A percentile compares a stretch with the other conserved stretches of the same genome.
Evolutionary conservation across 2,329 filamentous ascomycete species (phyloP).

Genomic region (Sarocladium kiliense): DNA sequence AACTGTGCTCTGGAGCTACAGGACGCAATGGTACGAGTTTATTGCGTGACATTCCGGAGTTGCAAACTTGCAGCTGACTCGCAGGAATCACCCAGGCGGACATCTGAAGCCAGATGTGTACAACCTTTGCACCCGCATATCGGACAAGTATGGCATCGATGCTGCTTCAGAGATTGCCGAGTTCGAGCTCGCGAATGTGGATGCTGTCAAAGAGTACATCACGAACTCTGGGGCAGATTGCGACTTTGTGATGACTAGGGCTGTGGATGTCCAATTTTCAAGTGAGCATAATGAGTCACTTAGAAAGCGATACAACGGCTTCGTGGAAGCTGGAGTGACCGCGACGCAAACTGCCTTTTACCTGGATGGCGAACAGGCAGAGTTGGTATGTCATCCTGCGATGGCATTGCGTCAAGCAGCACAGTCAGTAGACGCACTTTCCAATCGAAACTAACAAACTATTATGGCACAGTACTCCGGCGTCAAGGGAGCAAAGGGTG

Average conservation of each 20-base stretch:
- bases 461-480: no score
- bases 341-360: no score
- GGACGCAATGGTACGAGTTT: slow-evolving; percentile 21
- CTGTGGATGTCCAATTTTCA: slow-evolving; percentile 28
- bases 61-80: no score
- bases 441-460: no score
- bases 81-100: slow-evolving; percentile 9
- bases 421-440: no score
- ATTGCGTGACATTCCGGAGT: no score
- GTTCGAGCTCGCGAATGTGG: slow-evolving; percentile 15
- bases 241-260: slow-evolving; percentile 34
- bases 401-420: no score
- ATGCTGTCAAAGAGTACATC: slow-evolving; percentile 8
- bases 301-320: not conserved
- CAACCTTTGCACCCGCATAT: slow-evolving; percentile 9
- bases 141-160: slow-evolving; percentile 13
- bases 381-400: no score
- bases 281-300: slow-evolving; percentile 12
- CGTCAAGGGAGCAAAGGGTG: slow-evolving; percentile 26
- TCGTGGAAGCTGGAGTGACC: not conserved
- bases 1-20: slow-evolving; percentile 25
- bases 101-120: slow-evolving; percentile 14
- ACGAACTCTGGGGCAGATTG: slow-evolving; percentile 25
- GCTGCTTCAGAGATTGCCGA: slow-evolving; percentile 19
- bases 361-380: no score